phyloP scores from a whole-genome alignment of 2,329 filamentous ascomycete genomes.

The Raffaelea ambrosiae region DNA sequence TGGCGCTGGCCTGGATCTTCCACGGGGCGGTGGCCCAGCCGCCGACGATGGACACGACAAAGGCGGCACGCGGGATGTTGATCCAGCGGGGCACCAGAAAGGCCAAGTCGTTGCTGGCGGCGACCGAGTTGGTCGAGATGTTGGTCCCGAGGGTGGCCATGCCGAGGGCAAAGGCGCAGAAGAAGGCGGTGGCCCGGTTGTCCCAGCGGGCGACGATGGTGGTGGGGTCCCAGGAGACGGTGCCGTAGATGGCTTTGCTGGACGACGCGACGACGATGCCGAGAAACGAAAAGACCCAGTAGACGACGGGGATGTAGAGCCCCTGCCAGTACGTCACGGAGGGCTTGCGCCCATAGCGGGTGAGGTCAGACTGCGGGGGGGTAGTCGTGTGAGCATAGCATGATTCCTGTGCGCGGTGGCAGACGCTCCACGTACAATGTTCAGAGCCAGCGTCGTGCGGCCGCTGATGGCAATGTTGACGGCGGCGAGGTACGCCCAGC shows the following conservation, averaged over 20 bases:
- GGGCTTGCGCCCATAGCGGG: constrained; percentile 26
- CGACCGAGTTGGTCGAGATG: constrained; percentile 23
- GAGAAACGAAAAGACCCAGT: constrained; percentile 16
- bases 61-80: constrained; percentile 25
- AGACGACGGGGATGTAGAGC: constrained; percentile 28
- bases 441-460: constrained; percentile 40
- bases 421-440: constrained; percentile 31
- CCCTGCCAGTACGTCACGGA: constrained; percentile 32
- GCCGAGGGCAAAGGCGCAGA: constrained; percentile 13
- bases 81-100: constrained; percentile 24
- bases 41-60: constrained; percentile 12
- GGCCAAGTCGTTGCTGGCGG: constrained; percentile 27
- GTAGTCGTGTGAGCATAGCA: too few species aligned
- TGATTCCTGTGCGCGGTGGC: not conserved
- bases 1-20: constrained; percentile 15
- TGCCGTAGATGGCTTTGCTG: constrained; percentile 31
- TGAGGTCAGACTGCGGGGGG: constrained; percentile 20
- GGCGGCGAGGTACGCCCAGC: constrained; percentile 15
- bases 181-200: constrained; percentile 15
- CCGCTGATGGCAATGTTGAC: constrained; percentile 32
- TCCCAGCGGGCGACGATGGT: constrained; percentile 13
- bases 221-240: constrained; percentile 16
- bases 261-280: constrained; percentile 33
- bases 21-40: constrained; percentile 19
- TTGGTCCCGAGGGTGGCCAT: constrained; percentile 15